Conservation (phyloP, 345 rosid genomes). For the Gossypium rotundifolium region DNA sequence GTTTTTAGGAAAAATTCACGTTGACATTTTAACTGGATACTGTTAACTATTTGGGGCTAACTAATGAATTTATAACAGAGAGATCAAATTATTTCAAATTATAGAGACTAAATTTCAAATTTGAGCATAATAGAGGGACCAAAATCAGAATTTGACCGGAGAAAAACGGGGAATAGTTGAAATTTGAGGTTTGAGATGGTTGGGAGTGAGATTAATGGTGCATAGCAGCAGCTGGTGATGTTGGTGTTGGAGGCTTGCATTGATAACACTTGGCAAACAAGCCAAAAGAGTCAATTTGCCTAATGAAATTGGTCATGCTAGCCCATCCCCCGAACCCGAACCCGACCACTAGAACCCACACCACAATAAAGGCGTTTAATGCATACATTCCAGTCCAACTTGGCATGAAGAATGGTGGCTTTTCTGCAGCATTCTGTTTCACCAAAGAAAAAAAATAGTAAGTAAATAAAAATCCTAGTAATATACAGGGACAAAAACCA, state of each 20-base stretch:
- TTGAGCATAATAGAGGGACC: no score
- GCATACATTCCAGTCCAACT: constrained; percentile 94
- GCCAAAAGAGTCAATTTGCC: constrained; percentile 84
- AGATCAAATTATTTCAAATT: no score
- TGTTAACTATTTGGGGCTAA: no score
- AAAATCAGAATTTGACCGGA: no score
- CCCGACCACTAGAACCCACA: constrained; percentile 84
- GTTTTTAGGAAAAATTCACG: no score
- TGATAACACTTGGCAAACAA: constrained; percentile 98
- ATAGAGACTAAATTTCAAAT: no score
- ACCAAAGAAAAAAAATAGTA: not conserved
- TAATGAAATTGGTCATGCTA: constrained; percentile 80
- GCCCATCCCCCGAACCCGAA: constrained; percentile 99
- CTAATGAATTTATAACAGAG: no score
- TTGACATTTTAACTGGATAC: no score
- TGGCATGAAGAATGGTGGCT: constrained; percentile 75
- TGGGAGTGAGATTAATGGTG: constrained; percentile 28
- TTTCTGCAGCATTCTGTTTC: constrained; percentile 88
- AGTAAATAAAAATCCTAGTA: no score
- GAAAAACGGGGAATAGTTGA: no score
- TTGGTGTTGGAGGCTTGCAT: constrained; percentile 66
- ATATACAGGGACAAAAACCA: no score
- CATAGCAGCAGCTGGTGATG: constrained; percentile 25
- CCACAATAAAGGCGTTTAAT: constrained; percentile 59
- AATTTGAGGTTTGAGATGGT: not conserved